Base-by-base conservation (phyloP, 1,284 basidiomycete species). In the Ustilago cynodontis region DNA sequence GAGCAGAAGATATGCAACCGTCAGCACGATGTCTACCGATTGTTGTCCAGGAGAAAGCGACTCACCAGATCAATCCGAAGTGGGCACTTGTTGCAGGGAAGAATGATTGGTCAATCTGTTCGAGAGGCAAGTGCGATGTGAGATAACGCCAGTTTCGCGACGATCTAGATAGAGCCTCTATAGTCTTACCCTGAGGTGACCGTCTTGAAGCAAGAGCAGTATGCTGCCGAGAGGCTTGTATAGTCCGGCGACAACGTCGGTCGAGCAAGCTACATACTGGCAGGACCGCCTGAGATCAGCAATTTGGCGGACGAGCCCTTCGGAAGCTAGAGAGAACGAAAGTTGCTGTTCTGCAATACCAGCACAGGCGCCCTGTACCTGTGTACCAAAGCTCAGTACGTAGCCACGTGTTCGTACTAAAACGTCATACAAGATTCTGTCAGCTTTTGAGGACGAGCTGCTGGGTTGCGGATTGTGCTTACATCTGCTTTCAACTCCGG, bases 51-150 rank as follows among this genome's bases (percentile, higher is more conserved):
- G 11, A 31, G 8, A 16, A 16, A 22, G 35, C 31, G 16, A 59
- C 59, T 58, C 24, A 71, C 69, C 41, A 65, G 0, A 63, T 18
- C n/a, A 71, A 20, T n/a, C 69, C 63, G 47, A 71, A 71, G 22
- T 57, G 56, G 13, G 33, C 14, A 22, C 55, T 62, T 9, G 24
- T 4, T 5, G 33, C 9, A 2, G 69, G 51, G 24, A 71, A 71
- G 35, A 61, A 51, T 0, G 50, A 26, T 0, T 51, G 11, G 26
- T 51, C 69, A 18, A 71, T 59, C 69, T 71, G 60, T 28, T 26
- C 18, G n/a, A 24, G 14, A 14, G 37, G 6, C 37, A 16, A 1
- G 37, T 39, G 4, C n/a, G n/a, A n/a, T n/a, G n/a, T n/a, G n/a
- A n/a, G n/a, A n/a, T n/a, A n/a, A n/a, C n/a, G n/a, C n/a, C n/a